These are phyloP conservation scores for Cyberlindnera xylosilytica DNA, from an alignment of 805 yeast species.

Conservation along the genomic window DNA sequence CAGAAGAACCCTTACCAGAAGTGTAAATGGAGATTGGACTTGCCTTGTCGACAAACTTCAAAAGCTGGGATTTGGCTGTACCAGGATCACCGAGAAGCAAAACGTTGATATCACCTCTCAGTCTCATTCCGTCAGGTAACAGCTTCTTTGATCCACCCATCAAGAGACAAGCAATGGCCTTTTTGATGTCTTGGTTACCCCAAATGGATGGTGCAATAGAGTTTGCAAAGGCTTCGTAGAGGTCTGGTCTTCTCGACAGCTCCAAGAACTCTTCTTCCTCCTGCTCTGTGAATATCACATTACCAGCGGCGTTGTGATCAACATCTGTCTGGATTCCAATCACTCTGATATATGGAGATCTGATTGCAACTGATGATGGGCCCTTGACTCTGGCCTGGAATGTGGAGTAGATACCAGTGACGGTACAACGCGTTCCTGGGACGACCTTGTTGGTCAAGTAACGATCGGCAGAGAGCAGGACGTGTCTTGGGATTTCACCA, in stretches of 20 bases:
- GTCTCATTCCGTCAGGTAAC: slow-evolving; percentile 92
- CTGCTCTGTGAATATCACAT: slow-evolving; percentile 72
- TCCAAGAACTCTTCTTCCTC: slow-evolving; percentile 90
- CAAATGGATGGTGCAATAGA: slow-evolving; percentile 97
- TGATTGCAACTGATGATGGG: slow-evolving; percentile 74
- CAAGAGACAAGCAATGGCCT: slow-evolving; percentile 85
- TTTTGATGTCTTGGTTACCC: slow-evolving; percentile 90
- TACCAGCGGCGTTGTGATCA: slow-evolving; percentile 62
- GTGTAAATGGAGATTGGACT: slow-evolving; percentile 95
- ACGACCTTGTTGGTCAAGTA: slow-evolving; percentile 85
- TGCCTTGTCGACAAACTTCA: slow-evolving; percentile 92
- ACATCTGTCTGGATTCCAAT: slow-evolving; percentile 83
- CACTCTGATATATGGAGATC: slow-evolving; percentile 87
- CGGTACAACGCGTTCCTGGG: slow-evolving; percentile 93
- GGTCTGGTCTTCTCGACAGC: slow-evolving; percentile 76
- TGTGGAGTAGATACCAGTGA: slow-evolving; percentile 90
- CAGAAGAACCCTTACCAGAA: slow-evolving; percentile 98
- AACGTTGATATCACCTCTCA: slow-evolving; percentile 96
- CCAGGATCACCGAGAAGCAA: slow-evolving; percentile 96
- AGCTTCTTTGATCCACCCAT: slow-evolving; percentile 94
- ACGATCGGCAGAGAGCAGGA: slow-evolving; percentile 82
- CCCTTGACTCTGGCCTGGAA: slow-evolving; percentile 68
- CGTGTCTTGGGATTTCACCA: slow-evolving; percentile 97
- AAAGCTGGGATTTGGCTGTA: slow-evolving; percentile 94
- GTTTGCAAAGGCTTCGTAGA: slow-evolving; percentile 79